Base-by-base conservation (phyloP, 352 stramenopile genomes). In the Phytophthora agathidicida region DNA sequence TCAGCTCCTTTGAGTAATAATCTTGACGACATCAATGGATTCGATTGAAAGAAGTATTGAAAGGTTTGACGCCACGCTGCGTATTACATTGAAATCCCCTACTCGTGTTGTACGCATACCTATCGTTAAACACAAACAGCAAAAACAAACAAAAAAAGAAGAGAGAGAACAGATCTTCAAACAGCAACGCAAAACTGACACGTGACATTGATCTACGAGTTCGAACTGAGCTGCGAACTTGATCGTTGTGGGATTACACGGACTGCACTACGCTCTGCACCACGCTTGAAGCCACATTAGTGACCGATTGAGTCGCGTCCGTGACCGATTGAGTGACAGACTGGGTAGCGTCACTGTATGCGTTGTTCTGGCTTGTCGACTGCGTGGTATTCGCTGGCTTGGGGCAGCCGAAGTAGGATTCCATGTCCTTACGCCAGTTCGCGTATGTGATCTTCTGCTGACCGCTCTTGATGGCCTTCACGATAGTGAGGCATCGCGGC, bases 371-470 rank as follows among this genome's bases (percentile, higher is more conserved):
- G 22, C 50, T 20, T 6, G 35, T 17, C 16, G 44, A 30, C 14
- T 60, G 50, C 3, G 62, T 66, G 4, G 49, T 20, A 28, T 67
- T 79, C 0, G 50, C 44, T 1, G 67, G 73, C 10, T 56, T 64
- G 1, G 74, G 74, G 36, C 74, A 84, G 17, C 74, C 74, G 20
- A 84, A 84, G 33, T 69, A 59, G 23, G 45, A 58, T 48, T 72
- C 68, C 68, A 81, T 81, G 22, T 62, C 38, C 16, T 73, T 26
- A 3, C 60, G 74, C 74, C 74, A 84, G 26, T 63, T 32, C 7
- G n/a, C 28, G 26, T 69, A 41, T 20, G 35, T 28, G 33, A 84
- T 80, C 6, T 45, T 44, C 33, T 66, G 50, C 22, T 81, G 28
- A 19, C 74, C 74, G 16, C 58, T 61, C 31, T 69, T 60, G 35